These are phyloP conservation scores for Citrullus colocynthis DNA, from an alignment of 306 rosid species.

Conservation along the genomic window DNA sequence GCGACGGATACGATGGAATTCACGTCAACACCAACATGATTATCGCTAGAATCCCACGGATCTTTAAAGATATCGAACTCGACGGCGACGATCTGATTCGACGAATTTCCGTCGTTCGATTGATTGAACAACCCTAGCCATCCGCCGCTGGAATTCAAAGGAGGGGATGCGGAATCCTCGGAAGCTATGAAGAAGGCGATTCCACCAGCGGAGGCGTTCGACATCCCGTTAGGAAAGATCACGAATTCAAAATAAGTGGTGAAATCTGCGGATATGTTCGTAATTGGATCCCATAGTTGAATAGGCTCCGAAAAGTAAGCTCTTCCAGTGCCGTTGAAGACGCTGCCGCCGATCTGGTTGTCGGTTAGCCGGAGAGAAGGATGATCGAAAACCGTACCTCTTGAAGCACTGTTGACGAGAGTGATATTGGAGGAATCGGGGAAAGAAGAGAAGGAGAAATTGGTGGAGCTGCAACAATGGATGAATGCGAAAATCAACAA, in stretches of 20 bases:
- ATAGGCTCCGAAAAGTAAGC: background rate
- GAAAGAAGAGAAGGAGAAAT: conserved; percentile 9
- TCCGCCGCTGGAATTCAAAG: conserved; percentile 3
- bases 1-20: background rate
- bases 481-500: background rate
- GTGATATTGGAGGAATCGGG: background rate
- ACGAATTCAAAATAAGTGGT: background rate
- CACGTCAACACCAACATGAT: conserved; percentile 4
- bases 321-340: conserved; percentile 1
- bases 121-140: conserved; percentile 2
- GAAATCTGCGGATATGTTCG: background rate
- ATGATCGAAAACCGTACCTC: background rate
- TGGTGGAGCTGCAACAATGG: background rate
- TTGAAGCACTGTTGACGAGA: background rate
- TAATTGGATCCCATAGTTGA: conserved; percentile 6
- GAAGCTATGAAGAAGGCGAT: conserved; percentile 6
- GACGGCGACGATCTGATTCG: background rate
- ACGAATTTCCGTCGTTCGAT: background rate
- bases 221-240: background rate
- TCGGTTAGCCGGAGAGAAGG: conserved; percentile 6
- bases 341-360: background rate
- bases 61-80: conserved; percentile 3
- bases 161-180: background rate
- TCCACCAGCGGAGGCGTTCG: background rate
- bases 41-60: conserved; percentile 1